Evolutionary conservation across 2,329 filamentous ascomycete genomes (phyloP).

Genomic region (Alternaria consortialis): DNA sequence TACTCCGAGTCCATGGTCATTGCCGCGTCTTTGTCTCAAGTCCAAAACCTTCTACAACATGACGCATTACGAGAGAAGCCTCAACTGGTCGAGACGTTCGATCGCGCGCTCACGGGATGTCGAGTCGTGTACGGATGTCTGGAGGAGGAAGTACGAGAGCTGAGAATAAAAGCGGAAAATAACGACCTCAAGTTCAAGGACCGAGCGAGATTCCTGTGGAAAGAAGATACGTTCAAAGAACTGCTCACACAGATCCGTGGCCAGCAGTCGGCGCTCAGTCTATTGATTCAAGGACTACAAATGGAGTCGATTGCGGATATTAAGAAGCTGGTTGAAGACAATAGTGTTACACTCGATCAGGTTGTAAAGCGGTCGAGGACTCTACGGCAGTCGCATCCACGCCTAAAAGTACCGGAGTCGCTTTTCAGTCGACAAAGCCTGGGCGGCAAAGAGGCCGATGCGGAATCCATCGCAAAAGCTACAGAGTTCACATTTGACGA

Average conservation of each 20-base stretch:
- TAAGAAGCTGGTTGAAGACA: constrained; percentile 39
- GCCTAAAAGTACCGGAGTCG: constrained; percentile 40
- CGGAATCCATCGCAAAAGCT: constrained; percentile 29
- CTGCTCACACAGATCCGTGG: constrained; percentile 46
- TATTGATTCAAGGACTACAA: constrained; percentile 48
- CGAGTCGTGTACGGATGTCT: constrained; percentile 45
- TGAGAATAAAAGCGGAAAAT: constrained; percentile 30
- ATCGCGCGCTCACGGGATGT: constrained; percentile 45
- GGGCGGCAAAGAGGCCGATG: constrained; percentile 17
- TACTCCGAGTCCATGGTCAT: constrained; percentile 48
- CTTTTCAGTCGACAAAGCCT: constrained; percentile 25
- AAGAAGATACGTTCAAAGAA: constrained; percentile 48
- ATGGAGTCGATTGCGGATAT: constrained; percentile 49
- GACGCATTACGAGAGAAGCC: constrained; percentile 40
- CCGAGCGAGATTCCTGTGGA: constrained; percentile 41
- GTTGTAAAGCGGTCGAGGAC: constrained; percentile 39
- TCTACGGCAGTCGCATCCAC: constrained; percentile 39
- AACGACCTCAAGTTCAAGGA: constrained; percentile 37
- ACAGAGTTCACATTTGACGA: constrained; percentile 46
- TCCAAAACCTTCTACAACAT: constrained; percentile 41
- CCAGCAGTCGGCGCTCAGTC: constrained; percentile 43
- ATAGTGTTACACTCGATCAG: constrained; percentile 38
- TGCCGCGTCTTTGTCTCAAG: constrained; percentile 43
- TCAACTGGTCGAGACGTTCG: constrained; percentile 43
- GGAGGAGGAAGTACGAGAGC: constrained; percentile 42